Evolutionary conservation across 2,329 filamentous ascomycete species (phyloP), one percentile per base, ranked within the genome.

Genomic region (Alternaria consortialis): DNA sequence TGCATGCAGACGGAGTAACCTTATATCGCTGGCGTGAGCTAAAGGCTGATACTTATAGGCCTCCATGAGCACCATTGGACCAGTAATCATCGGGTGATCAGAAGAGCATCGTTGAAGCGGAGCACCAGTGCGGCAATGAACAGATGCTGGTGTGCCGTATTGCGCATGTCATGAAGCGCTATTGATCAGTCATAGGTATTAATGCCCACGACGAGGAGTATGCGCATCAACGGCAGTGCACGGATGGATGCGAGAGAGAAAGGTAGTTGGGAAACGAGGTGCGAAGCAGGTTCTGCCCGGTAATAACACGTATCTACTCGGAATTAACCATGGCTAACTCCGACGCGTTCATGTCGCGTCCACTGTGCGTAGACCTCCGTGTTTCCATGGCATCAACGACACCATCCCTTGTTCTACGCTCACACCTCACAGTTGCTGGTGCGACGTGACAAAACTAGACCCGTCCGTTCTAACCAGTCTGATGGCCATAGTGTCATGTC

Each of bases 401-500:
- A 37, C 3, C 5, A 9, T 13, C 9, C 15, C 27, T 17, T 9
- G 6, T 20, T 11, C 17, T 8, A 17, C 37, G 20, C 20, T 20
- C 2, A 25, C 7, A 15, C 23, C 34, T 50, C 20, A 56, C 25
- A 32, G 2, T 39, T 56, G 46, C 13, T 23, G 2, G 20, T 50
- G 31, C 46, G 32, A 37, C 32, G 20, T 5, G 7, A 5, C 46
- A n/a, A 25, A 47, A 3, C n/a, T 27, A 47, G 4, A 13, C 15
- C 20, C 9, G 32, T 15, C 36, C 8, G 39, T 34, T 32, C 40
- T 20, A 23, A 60, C 27, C 17, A 56, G 20, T 7, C 53, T 43
- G 7, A 60, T 40, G 2, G 53, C 46, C n/a, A 44, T 25, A 1
- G 53, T 60, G 25, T 60, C 57, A 29, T 60, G 57, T 12, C 31